phyloP scores from a whole-genome alignment of 1,284 basidiomycete genomes.

The Termitomyces sp. region DNA sequence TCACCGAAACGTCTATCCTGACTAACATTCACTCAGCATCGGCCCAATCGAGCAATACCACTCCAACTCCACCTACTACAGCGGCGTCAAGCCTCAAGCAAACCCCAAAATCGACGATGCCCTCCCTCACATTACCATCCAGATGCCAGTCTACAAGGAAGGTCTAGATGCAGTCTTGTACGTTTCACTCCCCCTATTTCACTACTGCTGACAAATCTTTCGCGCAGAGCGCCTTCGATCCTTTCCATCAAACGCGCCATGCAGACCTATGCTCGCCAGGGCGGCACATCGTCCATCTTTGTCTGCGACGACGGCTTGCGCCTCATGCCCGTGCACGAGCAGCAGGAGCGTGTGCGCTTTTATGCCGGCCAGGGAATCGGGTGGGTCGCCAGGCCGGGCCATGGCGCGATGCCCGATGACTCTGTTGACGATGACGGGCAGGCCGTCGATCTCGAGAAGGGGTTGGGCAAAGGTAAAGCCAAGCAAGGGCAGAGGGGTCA shows the following conservation, averaged over 20 bases:
- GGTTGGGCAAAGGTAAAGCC: neutral
- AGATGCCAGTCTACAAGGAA: conserved; percentile 86
- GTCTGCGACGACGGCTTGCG: conserved; percentile 78
- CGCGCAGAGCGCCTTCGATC: conserved; percentile 62
- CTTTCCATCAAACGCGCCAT: conserved; percentile 83
- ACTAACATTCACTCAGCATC: conserved; percentile 30
- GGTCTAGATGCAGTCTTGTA: conserved; percentile 60
- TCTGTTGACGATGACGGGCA: conserved; percentile 35
- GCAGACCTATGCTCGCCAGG: conserved; percentile 82
- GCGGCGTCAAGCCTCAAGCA: conserved; percentile 55
- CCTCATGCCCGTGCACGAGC: conserved; percentile 55
- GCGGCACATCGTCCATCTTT: conserved; percentile 71
- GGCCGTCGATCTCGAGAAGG: conserved; percentile 31
- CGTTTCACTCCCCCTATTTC: conserved; percentile 20
- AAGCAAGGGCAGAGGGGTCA: conserved; percentile 30
- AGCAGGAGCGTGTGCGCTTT: conserved; percentile 61
- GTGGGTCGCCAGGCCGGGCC: conserved; percentile 73
- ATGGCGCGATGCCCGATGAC: conserved; percentile 46
- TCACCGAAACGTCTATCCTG: conserved; percentile 2
- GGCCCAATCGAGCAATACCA: conserved; percentile 75
- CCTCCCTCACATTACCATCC: conserved; percentile 74
- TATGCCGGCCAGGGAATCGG: conserved; percentile 83
- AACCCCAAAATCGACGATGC: conserved; percentile 58
- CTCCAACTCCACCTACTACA: conserved; percentile 72
- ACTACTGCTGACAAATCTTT: neutral